These are phyloP conservation scores for Fusarium solani-melongenae DNA, from an alignment of 2,329 filamentous ascomycete genomes.

Conservation along the genomic window DNA sequence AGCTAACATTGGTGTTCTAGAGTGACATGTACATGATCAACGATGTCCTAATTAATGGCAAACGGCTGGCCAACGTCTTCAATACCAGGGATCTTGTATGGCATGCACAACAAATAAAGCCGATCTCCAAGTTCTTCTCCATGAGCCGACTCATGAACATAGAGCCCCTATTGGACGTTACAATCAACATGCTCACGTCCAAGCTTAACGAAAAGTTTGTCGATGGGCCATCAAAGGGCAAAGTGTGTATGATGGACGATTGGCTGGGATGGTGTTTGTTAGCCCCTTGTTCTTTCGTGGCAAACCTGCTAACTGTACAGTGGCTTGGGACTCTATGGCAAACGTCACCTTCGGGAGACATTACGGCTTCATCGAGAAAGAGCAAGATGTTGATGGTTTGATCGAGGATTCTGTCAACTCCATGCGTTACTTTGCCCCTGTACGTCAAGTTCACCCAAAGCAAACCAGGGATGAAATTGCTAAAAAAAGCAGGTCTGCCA, in stretches of 20 bases:
- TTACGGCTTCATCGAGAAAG: background rate
- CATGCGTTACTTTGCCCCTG: background rate
- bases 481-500: background rate
- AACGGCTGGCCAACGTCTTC: background rate
- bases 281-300: background rate
- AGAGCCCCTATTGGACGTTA: background rate
- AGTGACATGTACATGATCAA: background rate
- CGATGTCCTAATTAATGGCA: background rate
- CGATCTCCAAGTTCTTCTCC: background rate
- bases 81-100: background rate
- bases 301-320: background rate
- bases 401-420: background rate
- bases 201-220: background rate
- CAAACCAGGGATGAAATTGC: too few species aligned
- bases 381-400: background rate
- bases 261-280: background rate
- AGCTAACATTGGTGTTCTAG: too few species aligned
- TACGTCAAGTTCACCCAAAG: background rate
- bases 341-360: background rate
- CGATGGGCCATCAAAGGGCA: background rate
- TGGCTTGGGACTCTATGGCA: conserved; percentile 1
- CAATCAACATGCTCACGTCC: background rate
- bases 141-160: background rate
- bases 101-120: background rate
- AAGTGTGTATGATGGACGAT: background rate